These are phyloP conservation scores for Cystoderma amianthinum DNA, from an alignment of 768 basidiomycete species.

Conservation along the genomic window DNA sequence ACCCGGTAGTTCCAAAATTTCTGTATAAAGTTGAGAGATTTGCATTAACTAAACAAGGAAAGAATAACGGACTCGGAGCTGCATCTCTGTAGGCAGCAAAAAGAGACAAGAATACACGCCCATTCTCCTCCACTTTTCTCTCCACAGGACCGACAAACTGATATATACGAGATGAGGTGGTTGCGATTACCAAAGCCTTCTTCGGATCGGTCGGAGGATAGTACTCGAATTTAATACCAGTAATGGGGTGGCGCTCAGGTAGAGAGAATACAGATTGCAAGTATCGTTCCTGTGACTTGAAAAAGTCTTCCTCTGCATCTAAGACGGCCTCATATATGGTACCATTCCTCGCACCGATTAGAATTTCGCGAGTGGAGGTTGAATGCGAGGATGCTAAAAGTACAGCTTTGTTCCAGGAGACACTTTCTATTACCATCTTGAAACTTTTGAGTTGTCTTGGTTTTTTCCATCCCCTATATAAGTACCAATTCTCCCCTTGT, in stretches of 20 bases:
- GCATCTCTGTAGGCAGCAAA: constrained; percentile 71
- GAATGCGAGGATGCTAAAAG: constrained; percentile 57
- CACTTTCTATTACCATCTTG: constrained; percentile 82
- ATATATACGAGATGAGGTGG: constrained; percentile 85
- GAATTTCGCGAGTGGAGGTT: constrained; percentile 75
- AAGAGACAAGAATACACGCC: constrained; percentile 65
- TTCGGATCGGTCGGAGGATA: constrained; percentile 59
- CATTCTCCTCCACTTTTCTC: constrained; percentile 65
- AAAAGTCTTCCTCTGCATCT: constrained; percentile 87
- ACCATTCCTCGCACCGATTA: constrained; percentile 83
- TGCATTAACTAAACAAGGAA: constrained; percentile 14
- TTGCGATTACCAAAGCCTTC: constrained; percentile 67
- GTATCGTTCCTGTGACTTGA: constrained; percentile 83
- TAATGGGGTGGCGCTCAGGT: constrained; percentile 76
- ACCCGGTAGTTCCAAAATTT: constrained; percentile 88
- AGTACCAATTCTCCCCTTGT: constrained; percentile 92
- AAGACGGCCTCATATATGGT: constrained; percentile 83
- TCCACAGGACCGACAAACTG: constrained; percentile 75
- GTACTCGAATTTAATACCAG: constrained; percentile 78
- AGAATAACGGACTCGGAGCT: constrained; percentile 58
- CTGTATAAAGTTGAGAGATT: constrained; percentile 32
- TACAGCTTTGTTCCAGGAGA: constrained; percentile 84
- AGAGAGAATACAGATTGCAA: constrained; percentile 68
- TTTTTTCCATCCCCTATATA: constrained; percentile 77
- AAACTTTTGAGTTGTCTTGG: constrained; percentile 72